phyloP scores from a whole-genome alignment of 495 filamentous ascomycete genomes.

The Darksidea phi region DNA sequence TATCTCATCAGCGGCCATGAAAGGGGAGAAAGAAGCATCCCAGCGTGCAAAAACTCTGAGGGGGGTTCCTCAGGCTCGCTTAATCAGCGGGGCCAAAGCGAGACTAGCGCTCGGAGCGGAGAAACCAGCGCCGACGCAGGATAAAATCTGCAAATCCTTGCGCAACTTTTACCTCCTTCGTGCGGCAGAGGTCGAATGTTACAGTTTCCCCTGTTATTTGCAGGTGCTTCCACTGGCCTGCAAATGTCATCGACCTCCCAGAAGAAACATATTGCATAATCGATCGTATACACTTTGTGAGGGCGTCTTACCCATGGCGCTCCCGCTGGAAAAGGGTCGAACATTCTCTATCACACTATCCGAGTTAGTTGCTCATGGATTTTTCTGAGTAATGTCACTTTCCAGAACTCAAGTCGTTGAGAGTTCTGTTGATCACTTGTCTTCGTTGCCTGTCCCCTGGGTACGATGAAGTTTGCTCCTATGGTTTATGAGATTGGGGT shows the following conservation, averaged over 20 bases:
- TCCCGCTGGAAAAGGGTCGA: slow-evolving; percentile 40
- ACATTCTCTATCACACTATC: slow-evolving; percentile 17
- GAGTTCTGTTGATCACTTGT: too few relatives aligned
- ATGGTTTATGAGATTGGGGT: neutral
- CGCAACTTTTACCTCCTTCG: slow-evolving; percentile 51
- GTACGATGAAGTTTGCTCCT: neutral
- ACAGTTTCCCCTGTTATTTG: slow-evolving; percentile 52
- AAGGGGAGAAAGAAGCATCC: slow-evolving; percentile 19
- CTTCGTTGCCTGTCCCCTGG: neutral
- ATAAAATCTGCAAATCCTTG: slow-evolving; percentile 5
- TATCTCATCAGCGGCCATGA: slow-evolving; percentile 56
- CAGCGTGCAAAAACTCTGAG: slow-evolving; percentile 39
- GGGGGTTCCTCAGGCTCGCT: slow-evolving; percentile 1
- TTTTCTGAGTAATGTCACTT: neutral
- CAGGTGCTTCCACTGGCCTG: slow-evolving; percentile 49
- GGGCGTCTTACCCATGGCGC: slow-evolving; percentile 32
- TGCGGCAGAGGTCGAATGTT: slow-evolving; percentile 57
- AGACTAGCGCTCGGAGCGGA: neutral
- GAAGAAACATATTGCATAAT: slow-evolving; percentile 60
- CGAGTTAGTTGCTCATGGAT: neutral
- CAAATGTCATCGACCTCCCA: slow-evolving; percentile 64
- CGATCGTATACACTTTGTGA: slow-evolving; percentile 37
- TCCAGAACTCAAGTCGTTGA: too few relatives aligned
- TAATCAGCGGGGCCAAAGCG: neutral
- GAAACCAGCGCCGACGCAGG: neutral